Conservation (phyloP, 1,139 yeast genomes). For the Scheffersomyces illinoinensis region DNA sequence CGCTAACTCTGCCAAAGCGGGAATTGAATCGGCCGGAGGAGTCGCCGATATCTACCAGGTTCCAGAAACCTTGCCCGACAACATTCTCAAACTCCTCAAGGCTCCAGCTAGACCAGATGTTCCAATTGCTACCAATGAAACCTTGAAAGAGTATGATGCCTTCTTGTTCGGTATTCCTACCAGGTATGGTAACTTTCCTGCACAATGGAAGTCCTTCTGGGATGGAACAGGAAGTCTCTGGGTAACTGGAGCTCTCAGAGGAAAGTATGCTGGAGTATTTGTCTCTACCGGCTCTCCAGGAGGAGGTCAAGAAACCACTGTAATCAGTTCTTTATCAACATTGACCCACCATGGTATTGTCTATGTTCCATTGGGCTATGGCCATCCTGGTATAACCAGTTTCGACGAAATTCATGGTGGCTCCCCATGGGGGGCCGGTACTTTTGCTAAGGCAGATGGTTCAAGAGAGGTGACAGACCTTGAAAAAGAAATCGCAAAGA, state of each 20-base stretch:
- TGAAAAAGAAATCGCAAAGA: slow-evolving; percentile 61
- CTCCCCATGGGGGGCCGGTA: slow-evolving; percentile 89
- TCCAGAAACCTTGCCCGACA: slow-evolving; percentile 72
- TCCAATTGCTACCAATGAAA: slow-evolving; percentile 68
- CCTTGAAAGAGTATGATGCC: slow-evolving; percentile 66
- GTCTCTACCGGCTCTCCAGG: slow-evolving; percentile 82
- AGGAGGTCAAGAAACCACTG: slow-evolving; percentile 81
- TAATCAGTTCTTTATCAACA: slow-evolving; percentile 62
- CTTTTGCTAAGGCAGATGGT: slow-evolving; percentile 78
- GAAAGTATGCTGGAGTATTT: slow-evolving; percentile 76
- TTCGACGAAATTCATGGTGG: slow-evolving; percentile 77
- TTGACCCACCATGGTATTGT: slow-evolving; percentile 80
- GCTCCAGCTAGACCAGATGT: slow-evolving; percentile 65
- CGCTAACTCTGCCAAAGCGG: slow-evolving; percentile 70
- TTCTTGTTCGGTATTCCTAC: slow-evolving; percentile 83
- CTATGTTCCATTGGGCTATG: slow-evolving; percentile 80
- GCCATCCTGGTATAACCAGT: slow-evolving; percentile 56
- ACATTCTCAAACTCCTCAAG: slow-evolving; percentile 58
- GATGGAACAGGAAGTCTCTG: slow-evolving; percentile 82
- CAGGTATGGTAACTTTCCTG: slow-evolving; percentile 79
- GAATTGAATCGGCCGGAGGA: slow-evolving; percentile 76
- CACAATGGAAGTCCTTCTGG: slow-evolving; percentile 82
- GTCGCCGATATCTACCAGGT: slow-evolving; percentile 72
- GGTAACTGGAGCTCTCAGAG: slow-evolving; percentile 73
- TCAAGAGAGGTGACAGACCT: slow-evolving; percentile 68